These are phyloP conservation scores for Aspergillus viridinutans DNA, from an alignment of 2,329 filamentous ascomycete genomes.

Conservation along the genomic window DNA sequence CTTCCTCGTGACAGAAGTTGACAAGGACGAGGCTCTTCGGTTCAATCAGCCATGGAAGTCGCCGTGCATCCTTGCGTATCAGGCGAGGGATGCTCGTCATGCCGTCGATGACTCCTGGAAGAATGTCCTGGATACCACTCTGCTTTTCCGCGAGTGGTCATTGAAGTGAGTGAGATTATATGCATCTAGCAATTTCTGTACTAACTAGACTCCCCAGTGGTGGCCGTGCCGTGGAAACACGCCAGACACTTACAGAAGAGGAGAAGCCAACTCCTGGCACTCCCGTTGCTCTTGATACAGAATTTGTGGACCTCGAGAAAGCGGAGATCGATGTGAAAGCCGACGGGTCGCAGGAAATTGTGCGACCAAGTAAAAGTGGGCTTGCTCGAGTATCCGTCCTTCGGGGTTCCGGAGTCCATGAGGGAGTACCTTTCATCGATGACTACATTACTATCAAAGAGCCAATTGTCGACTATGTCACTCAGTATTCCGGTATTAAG, in stretches of 20 bases:
- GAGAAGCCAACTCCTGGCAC: conserved; percentile 69
- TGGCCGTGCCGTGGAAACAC: conserved; percentile 36
- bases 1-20: conserved; percentile 80
- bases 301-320: conserved; percentile 89
- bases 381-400: conserved; percentile 91
- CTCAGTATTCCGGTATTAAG: conserved; percentile 87
- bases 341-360: conserved; percentile 86
- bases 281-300: conserved; percentile 86
- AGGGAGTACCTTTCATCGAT: conserved; percentile 87
- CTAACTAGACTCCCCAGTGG: conserved; percentile 21
- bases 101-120: conserved; percentile 84
- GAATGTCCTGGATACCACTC: conserved; percentile 71
- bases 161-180: conserved; percentile 38
- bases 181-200: not conserved
- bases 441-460: conserved; percentile 94
- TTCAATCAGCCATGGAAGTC: conserved; percentile 93
- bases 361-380: conserved; percentile 83
- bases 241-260: conserved; percentile 37
- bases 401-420: conserved; percentile 68
- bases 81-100: conserved; percentile 76
- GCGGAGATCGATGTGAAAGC: conserved; percentile 96
- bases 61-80: conserved; percentile 82
- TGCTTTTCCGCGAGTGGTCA: conserved; percentile 72
- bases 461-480: conserved; percentile 90
- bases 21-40: conserved; percentile 75